Evolutionary conservation across 257 asterid genomes (phyloP).

Genomic region (Nicotiana tabacum): DNA sequence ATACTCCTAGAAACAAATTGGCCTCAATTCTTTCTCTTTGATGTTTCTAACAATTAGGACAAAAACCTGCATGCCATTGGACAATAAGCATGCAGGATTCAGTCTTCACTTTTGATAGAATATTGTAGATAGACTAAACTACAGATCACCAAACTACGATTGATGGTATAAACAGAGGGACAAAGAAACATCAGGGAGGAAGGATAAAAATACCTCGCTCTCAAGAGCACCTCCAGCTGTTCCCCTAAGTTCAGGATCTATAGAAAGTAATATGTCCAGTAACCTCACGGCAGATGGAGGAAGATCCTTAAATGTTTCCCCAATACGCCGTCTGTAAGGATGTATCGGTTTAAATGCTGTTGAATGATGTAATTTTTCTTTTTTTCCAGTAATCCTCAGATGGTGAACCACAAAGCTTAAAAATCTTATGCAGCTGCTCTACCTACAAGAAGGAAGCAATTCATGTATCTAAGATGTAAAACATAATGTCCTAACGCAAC

Average conservation of each 20-base stretch:
- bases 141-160: not conserved
- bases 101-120: not conserved
- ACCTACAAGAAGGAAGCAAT: slow-evolving; percentile 42
- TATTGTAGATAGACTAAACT: not conserved
- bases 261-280: slow-evolving; percentile 70
- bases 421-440: slow-evolving; percentile 84
- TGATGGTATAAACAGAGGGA: not conserved
- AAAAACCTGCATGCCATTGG: not conserved
- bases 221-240: slow-evolving; percentile 68
- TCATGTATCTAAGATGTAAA: not conserved
- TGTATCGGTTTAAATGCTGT: slow-evolving; percentile 61
- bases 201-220: slow-evolving; percentile 48
- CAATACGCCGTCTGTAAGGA: slow-evolving; percentile 63
- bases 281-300: slow-evolving; percentile 58
- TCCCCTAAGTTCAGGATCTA: slow-evolving; percentile 71
- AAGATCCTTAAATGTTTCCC: slow-evolving; percentile 63
- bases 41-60: not conserved
- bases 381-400: slow-evolving; percentile 82
- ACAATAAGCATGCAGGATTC: not conserved
- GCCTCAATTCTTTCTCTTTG: not conserved
- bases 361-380: slow-evolving; percentile 62
- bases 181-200: not conserved
- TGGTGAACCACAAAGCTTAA: slow-evolving; percentile 93
- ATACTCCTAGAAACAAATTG: not conserved
- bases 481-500: not conserved